Base-by-base conservation (phyloP, 2,329 filamentous ascomycete species). In the Cryphonectria parasitica region DNA sequence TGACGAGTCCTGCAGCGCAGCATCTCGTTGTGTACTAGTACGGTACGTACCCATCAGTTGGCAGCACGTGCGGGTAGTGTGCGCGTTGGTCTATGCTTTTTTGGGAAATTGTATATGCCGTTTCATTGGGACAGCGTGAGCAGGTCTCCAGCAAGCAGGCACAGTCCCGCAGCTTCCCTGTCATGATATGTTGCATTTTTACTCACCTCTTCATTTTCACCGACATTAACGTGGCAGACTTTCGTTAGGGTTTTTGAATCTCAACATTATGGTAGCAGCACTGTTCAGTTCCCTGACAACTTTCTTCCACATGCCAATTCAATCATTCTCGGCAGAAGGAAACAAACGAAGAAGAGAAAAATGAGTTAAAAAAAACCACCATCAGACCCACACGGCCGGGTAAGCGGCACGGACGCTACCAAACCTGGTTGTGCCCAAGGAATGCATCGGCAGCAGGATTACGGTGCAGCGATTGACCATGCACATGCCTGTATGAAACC, bases 1-100 rank as follows among this genome's bases (percentile, higher is more conserved):
- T 58, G 54, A 58, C 54, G 54, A 58, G 54, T 28, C 54, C 54
- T 58, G 54, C 25, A 17, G 52, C 45, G 10, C 52, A 54, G 45
- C 8, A 11, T 6, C 45, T 49, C 6, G 6, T 49, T 49, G 45
- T 4, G 45, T 49, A 49, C 45, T 49, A 49, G 45, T 49, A 49
- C 17, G 19, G 43, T 19, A 45, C 6, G 19, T 45, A 45, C 43
- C 43, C 19, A 22, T 45, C 52, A 28, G 52, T 17, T 6, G 19
- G 8, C 25, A 58, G 13, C 54, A 34, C 28, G 25, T 58, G 54
- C 13, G 28, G 52, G 28, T 34, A 31, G 25, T 31, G 13, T 31
- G 25, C 10, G n/a, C 22, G 49, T 28, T 22, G 52, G 52, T 17
- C 54, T 58, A 58, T 6, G 54, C 54, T 17, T 3, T 10, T 17